Conservation (phyloP, 768 basidiomycete species). For the Termitomyces sp. region DNA sequence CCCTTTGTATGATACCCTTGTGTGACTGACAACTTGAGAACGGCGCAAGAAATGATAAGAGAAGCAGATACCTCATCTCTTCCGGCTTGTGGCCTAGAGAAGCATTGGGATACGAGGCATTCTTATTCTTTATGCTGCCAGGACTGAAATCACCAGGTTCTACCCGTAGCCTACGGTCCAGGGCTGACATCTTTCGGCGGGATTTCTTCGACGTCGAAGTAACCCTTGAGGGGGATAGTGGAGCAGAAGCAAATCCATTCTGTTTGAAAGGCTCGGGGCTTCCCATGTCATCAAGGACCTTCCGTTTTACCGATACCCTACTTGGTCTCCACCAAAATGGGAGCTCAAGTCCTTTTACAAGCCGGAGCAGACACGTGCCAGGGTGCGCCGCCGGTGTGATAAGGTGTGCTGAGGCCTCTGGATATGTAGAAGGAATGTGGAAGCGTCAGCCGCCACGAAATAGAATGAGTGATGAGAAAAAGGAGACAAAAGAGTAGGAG, state of each 20-base stretch:
- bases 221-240: conserved; percentile 10
- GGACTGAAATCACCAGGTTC: conserved; percentile 1
- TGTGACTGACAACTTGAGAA: not conserved
- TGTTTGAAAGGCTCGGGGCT: conserved; percentile 19
- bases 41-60: not conserved
- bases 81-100: not conserved
- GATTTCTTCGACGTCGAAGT: conserved; percentile 17
- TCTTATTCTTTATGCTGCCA: conserved; percentile 7
- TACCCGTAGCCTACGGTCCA: conserved; percentile 13
- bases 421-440: not conserved
- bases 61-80: conserved; percentile 8
- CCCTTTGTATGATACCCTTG: not conserved
- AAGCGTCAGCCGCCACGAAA: not conserved
- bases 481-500: not conserved
- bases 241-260: conserved; percentile 10
- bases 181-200: conserved; percentile 11
- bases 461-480: not conserved
- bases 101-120: not conserved
- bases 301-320: not conserved
- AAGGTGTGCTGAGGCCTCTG: not conserved
- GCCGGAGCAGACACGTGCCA: not conserved
- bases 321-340: not conserved
- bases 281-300: conserved; percentile 17
- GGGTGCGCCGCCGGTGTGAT: not conserved
- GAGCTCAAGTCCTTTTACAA: not conserved